Evolutionary conservation across 495 filamentous ascomycete genomes (phyloP), one percentile per base, ranked within the genome.

Genomic region (Neurospora discreta): DNA sequence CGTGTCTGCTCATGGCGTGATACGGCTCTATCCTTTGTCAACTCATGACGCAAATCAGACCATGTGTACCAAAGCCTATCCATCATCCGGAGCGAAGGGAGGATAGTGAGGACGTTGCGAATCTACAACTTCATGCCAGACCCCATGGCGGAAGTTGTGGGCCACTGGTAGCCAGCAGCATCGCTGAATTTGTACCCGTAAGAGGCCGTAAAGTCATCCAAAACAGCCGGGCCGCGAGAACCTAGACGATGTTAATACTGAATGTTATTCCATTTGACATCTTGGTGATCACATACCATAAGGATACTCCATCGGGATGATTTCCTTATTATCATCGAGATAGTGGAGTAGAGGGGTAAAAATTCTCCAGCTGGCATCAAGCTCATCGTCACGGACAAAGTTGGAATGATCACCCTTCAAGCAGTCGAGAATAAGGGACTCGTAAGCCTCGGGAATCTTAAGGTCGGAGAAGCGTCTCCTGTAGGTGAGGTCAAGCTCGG

Each of bases 161-260:
- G 92, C 94, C 94, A 98, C 83, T 97, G 94, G 84, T 97, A 98
- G 75, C 95, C 95, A 71, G 94, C 91, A 68, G 95, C 92, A 77
- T 99, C 95, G 79, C 93, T 97, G 86, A 99, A 99, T 83, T 97
- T 97, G 86, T 98, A 99, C 58, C 96, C 96, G 79, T 95, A 99
- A 15, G 93, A 97, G 13, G 94, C 89, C 15, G 95, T 98, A 85
- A 99, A 99, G 84, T 98, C 96, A 78, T 99, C 96, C 71, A 99
- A 87, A 46, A 99, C 94, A 52, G 94, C 92, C 36, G 96, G 96
- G 74, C 96, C 96, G 76, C 96, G 94, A 70, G 96, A 98, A 72
- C 96, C 95, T 99, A 74, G 38, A 70, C 71, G 38, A 60, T 7
- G 69, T 30, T 70, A 68, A 70, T 76, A 46, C 80, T 74, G 42